A percentile compares a stretch with the other conserved stretches of the same genome.
Conservation (phyloP, 2,329 filamentous ascomycete species). For the Aspergillus tamarii region DNA sequence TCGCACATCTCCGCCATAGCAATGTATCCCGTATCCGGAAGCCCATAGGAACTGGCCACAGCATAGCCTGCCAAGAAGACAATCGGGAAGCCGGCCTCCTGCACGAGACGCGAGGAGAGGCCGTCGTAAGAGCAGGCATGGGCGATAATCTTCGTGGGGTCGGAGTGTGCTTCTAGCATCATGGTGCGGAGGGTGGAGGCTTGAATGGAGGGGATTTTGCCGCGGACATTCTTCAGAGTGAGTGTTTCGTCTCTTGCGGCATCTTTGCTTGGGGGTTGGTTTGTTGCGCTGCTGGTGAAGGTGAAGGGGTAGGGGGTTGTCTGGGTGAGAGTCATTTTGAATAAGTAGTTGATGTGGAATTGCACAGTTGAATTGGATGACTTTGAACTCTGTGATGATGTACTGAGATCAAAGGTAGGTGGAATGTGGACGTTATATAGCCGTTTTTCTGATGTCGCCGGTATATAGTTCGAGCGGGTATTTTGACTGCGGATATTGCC, state of each 20-base stretch:
- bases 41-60: constrained; percentile 44
- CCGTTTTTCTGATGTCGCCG: not conserved
- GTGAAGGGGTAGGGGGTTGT: constrained; percentile 17
- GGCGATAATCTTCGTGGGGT: constrained; percentile 50
- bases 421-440: not conserved
- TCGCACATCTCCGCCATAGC: constrained; percentile 52
- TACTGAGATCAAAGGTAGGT: not conserved
- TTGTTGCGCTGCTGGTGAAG: constrained; percentile 6
- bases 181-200: constrained; percentile 36
- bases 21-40: constrained; percentile 56
- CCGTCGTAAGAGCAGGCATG: constrained; percentile 50
- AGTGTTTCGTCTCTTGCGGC: constrained; percentile 1
- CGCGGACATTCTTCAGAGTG: constrained; percentile 37
- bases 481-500: not conserved
- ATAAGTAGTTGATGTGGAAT: not conserved
- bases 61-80: constrained; percentile 51
- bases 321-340: constrained; percentile 8
- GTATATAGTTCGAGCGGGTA: not conserved
- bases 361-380: not conserved
- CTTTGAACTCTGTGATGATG: not conserved
- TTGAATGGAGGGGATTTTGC: constrained; percentile 43
- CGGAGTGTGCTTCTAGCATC: constrained; percentile 41
- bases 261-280: not conserved
- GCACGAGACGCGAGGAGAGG: constrained; percentile 47
- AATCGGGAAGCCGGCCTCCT: constrained; percentile 52